Evolutionary conservation across 148 eudicot species (phyloP), one percentile per base, ranked within the genome.

Genomic region (Silene uniflora): DNA sequence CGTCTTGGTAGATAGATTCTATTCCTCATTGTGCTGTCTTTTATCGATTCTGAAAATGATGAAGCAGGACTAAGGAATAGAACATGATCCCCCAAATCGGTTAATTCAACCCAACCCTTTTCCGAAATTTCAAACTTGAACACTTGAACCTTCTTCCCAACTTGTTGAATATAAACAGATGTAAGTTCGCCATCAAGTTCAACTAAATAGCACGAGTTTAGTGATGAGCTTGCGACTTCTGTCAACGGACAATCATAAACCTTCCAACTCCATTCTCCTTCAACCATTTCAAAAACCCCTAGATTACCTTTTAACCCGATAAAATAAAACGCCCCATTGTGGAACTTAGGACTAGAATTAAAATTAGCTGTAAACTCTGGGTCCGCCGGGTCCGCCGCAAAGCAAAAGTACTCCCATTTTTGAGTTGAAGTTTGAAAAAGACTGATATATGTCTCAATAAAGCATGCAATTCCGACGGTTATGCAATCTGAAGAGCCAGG

Each of bases 81-180:
- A 39, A 39, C 44, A 39, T 7, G 44, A 39, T 69, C 29, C 10
- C 23, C 79, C 65, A 76, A 62, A 62, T 39, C n/a, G 22, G 60
- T 5, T 5, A 76, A 21, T 59, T 62, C n/a, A 14, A 22, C 42
- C 74, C 79, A 76, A 17, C 7, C 0, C 17, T 25, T 18, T 1
- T 21, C 23, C 11, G 18, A 17, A 18, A 21, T 22, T 10, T 67
- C 44, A 29, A 76, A 56, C 55, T 22, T 55, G n/a, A 76, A 76
- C 74, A 76, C 59, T 47, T 69, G 67, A 61, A 69, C 58, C 65
- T 11, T 21, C 67, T 65, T 76, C 44, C 73, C 79, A 23, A 14
- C 1, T 21, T 42, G 29, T 2, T 64, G 68, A 21, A 76, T 35
- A 49, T 69, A 69, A 5, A 76, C 68, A 0, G 67, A 44, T 0